A percentile compares a stretch with the other conserved stretches of the same genome.
Conservation (phyloP, 2,329 filamentous ascomycete genomes). For the Claviceps purpurea region DNA sequence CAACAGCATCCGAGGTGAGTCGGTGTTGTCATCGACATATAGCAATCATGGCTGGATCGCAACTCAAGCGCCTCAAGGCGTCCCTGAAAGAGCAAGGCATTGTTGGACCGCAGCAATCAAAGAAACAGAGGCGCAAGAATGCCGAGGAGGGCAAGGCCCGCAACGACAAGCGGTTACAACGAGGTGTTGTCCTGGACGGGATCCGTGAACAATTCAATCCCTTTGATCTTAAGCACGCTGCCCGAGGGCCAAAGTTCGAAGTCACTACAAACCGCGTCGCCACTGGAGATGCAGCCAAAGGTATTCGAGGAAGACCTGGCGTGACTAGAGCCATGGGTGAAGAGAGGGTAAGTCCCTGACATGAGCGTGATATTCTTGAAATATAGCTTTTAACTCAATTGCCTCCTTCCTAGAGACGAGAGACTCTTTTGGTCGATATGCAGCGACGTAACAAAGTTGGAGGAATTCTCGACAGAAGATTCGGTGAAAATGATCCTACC, state of each 20-base stretch:
- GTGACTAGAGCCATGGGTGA: conserved; percentile 78
- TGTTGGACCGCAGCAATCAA: conserved; percentile 82
- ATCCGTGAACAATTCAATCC: conserved; percentile 97
- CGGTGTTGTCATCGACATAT: not conserved
- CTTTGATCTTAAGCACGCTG: conserved; percentile 79
- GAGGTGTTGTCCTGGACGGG: conserved; percentile 62
- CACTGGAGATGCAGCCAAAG: conserved; percentile 37
- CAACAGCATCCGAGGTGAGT: conserved; percentile 7
- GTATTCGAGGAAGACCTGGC: conserved; percentile 61
- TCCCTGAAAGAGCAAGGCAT: conserved; percentile 83
- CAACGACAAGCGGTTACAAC: conserved; percentile 60
- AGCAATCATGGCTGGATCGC: conserved; percentile 73
- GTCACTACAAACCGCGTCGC: conserved; percentile 55
- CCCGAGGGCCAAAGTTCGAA: conserved; percentile 71
- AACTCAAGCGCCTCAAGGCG: conserved; percentile 88
- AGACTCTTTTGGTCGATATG: conserved; percentile 81
- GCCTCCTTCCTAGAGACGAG: conserved; percentile 42
- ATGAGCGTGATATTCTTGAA: not conserved
- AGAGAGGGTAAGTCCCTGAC: conserved; percentile 48
- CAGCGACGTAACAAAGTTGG: conserved; percentile 81
- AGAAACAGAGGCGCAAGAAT: conserved; percentile 77
- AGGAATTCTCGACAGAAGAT: conserved; percentile 81
- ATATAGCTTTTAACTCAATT: conserved; percentile 7
- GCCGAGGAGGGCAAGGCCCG: conserved; percentile 52
- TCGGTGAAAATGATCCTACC: conserved; percentile 87